phyloP scores from a whole-genome alignment of 805 yeast genomes.

The Kurtzmaniella cleridarum region DNA sequence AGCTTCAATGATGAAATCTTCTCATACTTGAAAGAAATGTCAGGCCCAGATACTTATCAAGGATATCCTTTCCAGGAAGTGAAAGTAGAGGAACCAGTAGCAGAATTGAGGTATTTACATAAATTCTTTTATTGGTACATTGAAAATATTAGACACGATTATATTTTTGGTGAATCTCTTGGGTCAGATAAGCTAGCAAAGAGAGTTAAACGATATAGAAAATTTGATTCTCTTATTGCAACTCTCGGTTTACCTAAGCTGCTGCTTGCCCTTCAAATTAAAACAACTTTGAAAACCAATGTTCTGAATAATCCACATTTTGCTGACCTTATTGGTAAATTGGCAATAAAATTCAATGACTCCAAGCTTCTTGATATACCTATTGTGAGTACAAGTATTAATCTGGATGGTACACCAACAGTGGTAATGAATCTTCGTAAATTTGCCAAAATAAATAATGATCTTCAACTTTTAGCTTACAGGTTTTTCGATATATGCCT shows the following conservation, averaged over 20 bases:
- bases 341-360: constrained; percentile 46
- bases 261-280: constrained; percentile 50
- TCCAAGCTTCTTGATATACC: constrained; percentile 38
- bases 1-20: constrained; percentile 23
- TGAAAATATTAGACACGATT: constrained; percentile 23
- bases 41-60: constrained; percentile 8
- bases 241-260: constrained; percentile 57
- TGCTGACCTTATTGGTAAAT: constrained; percentile 70
- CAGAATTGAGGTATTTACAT: constrained; percentile 36
- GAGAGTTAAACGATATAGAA: constrained; percentile 23
- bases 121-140: constrained; percentile 34
- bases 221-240: constrained; percentile 43
- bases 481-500: constrained; percentile 59
- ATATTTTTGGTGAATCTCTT: constrained; percentile 19
- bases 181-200: constrained; percentile 12
- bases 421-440: constrained; percentile 46
- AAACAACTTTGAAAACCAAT: constrained; percentile 45
- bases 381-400: constrained; percentile 58
- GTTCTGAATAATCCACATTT: constrained; percentile 46
- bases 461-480: constrained; percentile 49
- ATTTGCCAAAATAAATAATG: constrained; percentile 31
- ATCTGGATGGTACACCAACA: constrained; percentile 69
- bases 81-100: constrained; percentile 22
- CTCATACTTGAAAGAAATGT: constrained; percentile 21
- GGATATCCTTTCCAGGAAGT: constrained; percentile 22